Conservation (phyloP, 257 asterid genomes). For the Buddleja alternifolia region DNA sequence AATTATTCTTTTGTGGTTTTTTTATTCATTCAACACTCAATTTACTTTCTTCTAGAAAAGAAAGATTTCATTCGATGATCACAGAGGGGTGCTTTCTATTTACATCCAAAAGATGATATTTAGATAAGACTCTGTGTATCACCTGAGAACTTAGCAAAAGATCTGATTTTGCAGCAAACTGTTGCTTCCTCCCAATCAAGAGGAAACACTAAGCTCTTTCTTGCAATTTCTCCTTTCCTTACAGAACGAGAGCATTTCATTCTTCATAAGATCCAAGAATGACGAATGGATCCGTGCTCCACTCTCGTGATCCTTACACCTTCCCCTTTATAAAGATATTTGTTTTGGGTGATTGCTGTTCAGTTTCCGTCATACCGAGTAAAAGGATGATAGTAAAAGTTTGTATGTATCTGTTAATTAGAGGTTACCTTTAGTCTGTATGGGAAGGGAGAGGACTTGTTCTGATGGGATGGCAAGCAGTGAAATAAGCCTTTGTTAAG, state of each 20-base stretch:
- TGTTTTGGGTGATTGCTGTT: too few species aligned
- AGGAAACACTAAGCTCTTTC: not conserved
- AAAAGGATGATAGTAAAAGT: not conserved
- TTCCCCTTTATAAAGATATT: too few species aligned
- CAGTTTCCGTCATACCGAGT: not conserved
- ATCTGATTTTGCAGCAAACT: not conserved
- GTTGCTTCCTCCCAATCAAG: not conserved
- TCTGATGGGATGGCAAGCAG: not conserved
- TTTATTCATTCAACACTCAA: conserved; percentile 2
- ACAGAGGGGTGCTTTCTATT: not conserved
- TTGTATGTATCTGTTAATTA: not conserved
- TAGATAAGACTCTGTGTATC: not conserved
- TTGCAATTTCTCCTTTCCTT: not conserved
- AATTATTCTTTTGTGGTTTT: not conserved
- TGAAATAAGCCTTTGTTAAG: not conserved
- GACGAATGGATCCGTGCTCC: too few species aligned
- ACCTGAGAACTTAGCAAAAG: not conserved
- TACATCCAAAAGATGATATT: not conserved
- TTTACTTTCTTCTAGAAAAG: not conserved
- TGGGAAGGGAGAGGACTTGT: not conserved
- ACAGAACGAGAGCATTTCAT: too few species aligned
- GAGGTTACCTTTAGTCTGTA: not conserved
- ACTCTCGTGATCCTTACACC: too few species aligned
- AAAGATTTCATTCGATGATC: not conserved
- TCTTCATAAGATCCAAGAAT: too few species aligned